Evolutionary conservation across 768 basidiomycete species (phyloP), one percentile per base, ranked within the genome.

Genomic region (Bullera alba): DNA sequence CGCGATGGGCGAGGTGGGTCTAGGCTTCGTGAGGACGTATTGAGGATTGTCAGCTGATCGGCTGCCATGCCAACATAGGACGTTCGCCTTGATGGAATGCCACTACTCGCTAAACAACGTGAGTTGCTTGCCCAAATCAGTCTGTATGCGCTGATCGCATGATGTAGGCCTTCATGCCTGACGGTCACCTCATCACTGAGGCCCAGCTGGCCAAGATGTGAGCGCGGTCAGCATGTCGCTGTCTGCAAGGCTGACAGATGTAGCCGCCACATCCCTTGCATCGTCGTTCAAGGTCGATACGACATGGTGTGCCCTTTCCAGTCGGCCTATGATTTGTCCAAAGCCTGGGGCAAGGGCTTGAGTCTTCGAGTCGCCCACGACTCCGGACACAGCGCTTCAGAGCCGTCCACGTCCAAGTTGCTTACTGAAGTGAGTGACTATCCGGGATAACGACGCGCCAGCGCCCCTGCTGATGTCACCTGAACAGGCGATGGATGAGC

Each of bases 181-280:
- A 86, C 7, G 87, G 91, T 0, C 87, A 92, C 67, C 77, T 95
- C 16, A 76, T 95, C 36, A 86, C 89, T 57, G 77, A 77, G 56
- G 86, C 87, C 73, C 80, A 81, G 57, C 86, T 93, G 48, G 86
- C 86, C 56, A 91, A 88, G 74, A 93, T 95, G 88, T 85, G 60
- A 30, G 79, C 60, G 17, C 46, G 51, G 28, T 2, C 17, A 29
- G 35, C n/a, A 21, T 42, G 21, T 28, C 19, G 5, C 48, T 25
- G 21, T 12, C 17, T 43, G 23, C 48, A 32, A 6, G 49, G n/a
- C 53, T 48, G 51, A 27, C 54, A 58, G 35, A 10, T 10, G n/a
- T 48, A 91, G 88, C 57, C 87, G 90, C 14, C 83, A 90, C 73
- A 89, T 95, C 58, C 90, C 90, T 17, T 81, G 81, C 7, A 76